Percentiles rank a stretch among this genome's conserved stretches.
phyloP scores from a whole-genome alignment of 1,284 basidiomycete species.

The Trichosporon coremiiforme region DNA sequence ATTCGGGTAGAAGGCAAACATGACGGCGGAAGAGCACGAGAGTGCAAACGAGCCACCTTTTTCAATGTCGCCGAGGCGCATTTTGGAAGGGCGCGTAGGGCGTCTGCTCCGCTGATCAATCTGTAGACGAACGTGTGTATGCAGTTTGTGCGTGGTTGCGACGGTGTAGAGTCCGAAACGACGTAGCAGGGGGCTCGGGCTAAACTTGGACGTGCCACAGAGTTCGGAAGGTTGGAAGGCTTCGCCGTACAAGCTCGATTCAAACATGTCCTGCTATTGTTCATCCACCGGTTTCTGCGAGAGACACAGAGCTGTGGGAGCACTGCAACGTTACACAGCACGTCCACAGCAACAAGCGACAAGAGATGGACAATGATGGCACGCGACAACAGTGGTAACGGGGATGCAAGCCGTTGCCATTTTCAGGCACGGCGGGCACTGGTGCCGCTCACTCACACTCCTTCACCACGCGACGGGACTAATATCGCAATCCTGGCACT shows the following conservation, averaged over 20 bases:
- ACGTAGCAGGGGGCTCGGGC: background rate
- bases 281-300: too few species aligned
- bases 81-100: too few species aligned
- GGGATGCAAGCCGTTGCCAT: background rate
- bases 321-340: background rate
- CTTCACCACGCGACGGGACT: constrained; percentile 14
- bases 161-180: background rate
- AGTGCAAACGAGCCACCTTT: background rate
- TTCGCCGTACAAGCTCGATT: background rate
- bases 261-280: background rate
- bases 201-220: background rate
- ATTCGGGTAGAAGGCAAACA: constrained; percentile 22
- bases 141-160: background rate
- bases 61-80: background rate
- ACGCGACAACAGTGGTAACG: background rate
- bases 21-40: background rate
- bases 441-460: constrained; percentile 2
- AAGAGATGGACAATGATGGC: background rate
- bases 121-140: background rate
- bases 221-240: background rate
- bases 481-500: constrained; percentile 9
- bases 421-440: constrained; percentile 1
- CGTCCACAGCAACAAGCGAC: background rate
- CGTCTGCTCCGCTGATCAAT: background rate
- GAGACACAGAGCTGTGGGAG: background rate